Percentiles rank a stretch among this genome's conserved stretches.
These are phyloP conservation scores for Boletus vermiculosoides DNA, from an alignment of 768 basidiomycete genomes.

Conservation along the genomic window DNA sequence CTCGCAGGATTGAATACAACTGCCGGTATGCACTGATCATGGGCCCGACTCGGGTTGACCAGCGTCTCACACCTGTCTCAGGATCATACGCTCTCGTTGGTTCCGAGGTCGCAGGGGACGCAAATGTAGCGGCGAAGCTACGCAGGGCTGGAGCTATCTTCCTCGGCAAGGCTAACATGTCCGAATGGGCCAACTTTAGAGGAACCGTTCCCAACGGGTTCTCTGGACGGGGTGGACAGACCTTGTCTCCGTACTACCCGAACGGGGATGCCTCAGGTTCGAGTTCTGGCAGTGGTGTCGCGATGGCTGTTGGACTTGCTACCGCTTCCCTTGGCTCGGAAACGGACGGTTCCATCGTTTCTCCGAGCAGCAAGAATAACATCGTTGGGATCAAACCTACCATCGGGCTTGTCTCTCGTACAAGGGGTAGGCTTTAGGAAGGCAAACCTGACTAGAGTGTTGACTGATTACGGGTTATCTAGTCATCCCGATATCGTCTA, in stretches of 20 bases:
- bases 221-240: constrained; percentile 48
- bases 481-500: constrained; percentile 57
- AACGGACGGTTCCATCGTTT: constrained; percentile 50
- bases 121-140: constrained; percentile 29
- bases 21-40: constrained; percentile 25
- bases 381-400: constrained; percentile 44
- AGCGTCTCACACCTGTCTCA: constrained; percentile 6
- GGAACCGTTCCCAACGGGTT: constrained; percentile 42
- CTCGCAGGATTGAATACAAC: constrained; percentile 39
- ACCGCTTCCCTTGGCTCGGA: constrained; percentile 46
- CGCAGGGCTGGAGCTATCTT: constrained; percentile 37
- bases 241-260: constrained; percentile 42
- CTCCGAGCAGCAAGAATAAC: constrained; percentile 42
- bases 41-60: too few species aligned
- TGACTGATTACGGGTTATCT: neutral
- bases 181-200: constrained; percentile 45
- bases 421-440: constrained; percentile 28
- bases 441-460: neutral
- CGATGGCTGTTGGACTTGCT: constrained; percentile 42
- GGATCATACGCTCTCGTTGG: constrained; percentile 38
- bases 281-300: constrained; percentile 44
- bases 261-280: constrained; percentile 41
- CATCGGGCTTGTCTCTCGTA: constrained; percentile 40
- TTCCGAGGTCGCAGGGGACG: constrained; percentile 36
- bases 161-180: constrained; percentile 44